Evolutionary conservation across 495 filamentous ascomycete species (phyloP), one percentile per base, ranked within the genome.

Genomic region (Xylaria sp.): DNA sequence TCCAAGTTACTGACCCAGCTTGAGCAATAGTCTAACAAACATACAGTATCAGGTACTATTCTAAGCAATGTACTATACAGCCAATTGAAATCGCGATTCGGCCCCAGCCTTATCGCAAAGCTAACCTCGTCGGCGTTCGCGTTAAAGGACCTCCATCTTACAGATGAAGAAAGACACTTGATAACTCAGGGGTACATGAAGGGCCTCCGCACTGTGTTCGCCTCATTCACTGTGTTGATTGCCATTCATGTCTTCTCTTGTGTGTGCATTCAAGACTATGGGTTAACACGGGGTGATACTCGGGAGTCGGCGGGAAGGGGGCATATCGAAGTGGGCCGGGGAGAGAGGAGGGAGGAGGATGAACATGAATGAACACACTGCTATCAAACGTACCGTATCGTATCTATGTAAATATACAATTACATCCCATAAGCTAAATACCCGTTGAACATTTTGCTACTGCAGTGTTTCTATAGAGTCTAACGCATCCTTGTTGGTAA

Each of bases 271-370:
- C 57, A 3, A 37, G 57, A 37, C 57, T 37, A n/a, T 19, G 33
- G 57, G 31, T 59, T 59, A 24, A 55, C 21, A 26, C 46, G 46
- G n/a, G 46, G 46, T 21, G 46, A 50, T 50, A 50, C 50, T 26
- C 3, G 14, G 21, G 21, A 53, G 50, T 24, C n/a, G n/a, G n/a
- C n/a, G n/a, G n/a, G n/a, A 53, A 24, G 15, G 26, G 24, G 11
- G 50, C 21, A 15, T 26, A 29, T 1, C 11, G 50, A 53, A 29
- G 50, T 26, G 24, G 21, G 24, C 11, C 50, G 24, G 11, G 50
- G 26, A 53, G 50, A 53, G 5, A 53, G 50, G 11, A 26, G 11
- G 50, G 9, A 26, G 50, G 50, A 29, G 3, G 50, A 26, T n/a
- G n/a, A n/a, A n/a, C n/a, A n/a, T n/a, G n/a, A n/a, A n/a, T n/a